Evolutionary conservation across 2,329 filamentous ascomycete species (phyloP), one percentile per base, ranked within the genome.

Genomic region (Colletotrichum sp.): DNA sequence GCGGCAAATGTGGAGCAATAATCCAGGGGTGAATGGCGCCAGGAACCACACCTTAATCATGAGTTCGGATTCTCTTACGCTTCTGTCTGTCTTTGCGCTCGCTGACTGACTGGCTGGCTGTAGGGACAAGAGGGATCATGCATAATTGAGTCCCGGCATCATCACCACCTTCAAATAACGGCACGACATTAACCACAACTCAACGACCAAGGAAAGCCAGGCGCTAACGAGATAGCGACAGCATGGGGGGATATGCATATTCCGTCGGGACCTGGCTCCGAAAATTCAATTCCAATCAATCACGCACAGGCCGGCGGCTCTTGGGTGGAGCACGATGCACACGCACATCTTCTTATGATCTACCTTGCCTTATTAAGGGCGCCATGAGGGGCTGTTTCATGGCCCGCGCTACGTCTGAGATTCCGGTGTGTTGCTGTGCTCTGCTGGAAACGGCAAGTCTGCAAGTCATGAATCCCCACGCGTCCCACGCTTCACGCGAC

Each of bases 291-390:
- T 18, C 28, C 9, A 24, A 36, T n/a, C 30, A 65, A 32, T 12
- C 64, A 68, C 64, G 63, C 64, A 52, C 52, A 28, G 64, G 57
- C 64, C 30, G 30, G 69, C 60, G 69, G 30, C 70, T 62, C 36
- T n/a, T n/a, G 32, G 24, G 72, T 71, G 72, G 72, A 66, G 72
- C 36, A 39, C 18, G 68, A 44, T 13, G 34, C 68, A 70, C 32
- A 57, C 21, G 64, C 39, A 64, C 52, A 63, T 63, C 52, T 30
- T 64, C 15, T 18, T 68, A 76, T 76, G 73, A 76, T 76, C 71
- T 72, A 52, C 73, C 57, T 76, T 73, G 26, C 73, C 73, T 44
- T 73, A 76, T 76, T 73, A 76, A 73, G 73, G 73, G 70, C 49
- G 69, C 21, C 44, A 49, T 32, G 73, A 68, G 73, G 73, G 39